Percentiles rank a stretch among this genome's conserved stretches.
Conservation (phyloP, 169 alveolate species). For the Cryptosporidium muris region DNA sequence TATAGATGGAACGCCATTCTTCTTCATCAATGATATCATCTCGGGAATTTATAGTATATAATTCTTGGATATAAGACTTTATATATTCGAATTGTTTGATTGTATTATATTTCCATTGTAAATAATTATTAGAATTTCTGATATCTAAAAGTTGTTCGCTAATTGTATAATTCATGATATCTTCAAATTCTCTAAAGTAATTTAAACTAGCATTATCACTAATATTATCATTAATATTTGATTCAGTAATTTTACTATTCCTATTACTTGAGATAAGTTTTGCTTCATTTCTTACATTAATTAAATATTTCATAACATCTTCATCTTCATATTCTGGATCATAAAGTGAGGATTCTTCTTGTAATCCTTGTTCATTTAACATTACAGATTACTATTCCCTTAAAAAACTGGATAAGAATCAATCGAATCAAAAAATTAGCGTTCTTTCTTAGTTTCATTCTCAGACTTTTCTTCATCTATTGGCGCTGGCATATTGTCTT, state of each 20-base stretch:
- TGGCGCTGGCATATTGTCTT: constrained; percentile 28
- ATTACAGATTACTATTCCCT: too few relatives aligned
- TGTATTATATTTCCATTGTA: constrained; percentile 1
- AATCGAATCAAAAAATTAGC: background rate
- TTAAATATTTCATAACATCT: constrained; percentile 54
- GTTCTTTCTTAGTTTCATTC: constrained; percentile 5
- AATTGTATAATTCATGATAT: constrained; percentile 2
- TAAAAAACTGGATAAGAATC: background rate
- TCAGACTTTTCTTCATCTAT: background rate
- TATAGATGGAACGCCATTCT: constrained; percentile 17
- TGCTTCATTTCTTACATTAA: constrained; percentile 46
- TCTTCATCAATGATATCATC: constrained; percentile 13
- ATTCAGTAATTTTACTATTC: background rate
- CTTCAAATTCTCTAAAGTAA: constrained; percentile 3
- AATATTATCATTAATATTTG: background rate
- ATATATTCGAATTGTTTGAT: constrained; percentile 6
- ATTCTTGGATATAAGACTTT: background rate
- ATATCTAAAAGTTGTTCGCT: background rate
- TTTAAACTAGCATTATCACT: background rate
- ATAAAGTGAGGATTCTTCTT: constrained; percentile 11
- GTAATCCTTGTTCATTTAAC: background rate
- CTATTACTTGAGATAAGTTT: background rate
- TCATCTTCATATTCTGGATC: background rate
- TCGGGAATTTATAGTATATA: constrained; percentile 8
- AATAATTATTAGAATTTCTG: constrained; percentile 16